Evolutionary conservation across 1,139 yeast species (phyloP).

Genomic region (Lodderomyces oxycetoniae): DNA sequence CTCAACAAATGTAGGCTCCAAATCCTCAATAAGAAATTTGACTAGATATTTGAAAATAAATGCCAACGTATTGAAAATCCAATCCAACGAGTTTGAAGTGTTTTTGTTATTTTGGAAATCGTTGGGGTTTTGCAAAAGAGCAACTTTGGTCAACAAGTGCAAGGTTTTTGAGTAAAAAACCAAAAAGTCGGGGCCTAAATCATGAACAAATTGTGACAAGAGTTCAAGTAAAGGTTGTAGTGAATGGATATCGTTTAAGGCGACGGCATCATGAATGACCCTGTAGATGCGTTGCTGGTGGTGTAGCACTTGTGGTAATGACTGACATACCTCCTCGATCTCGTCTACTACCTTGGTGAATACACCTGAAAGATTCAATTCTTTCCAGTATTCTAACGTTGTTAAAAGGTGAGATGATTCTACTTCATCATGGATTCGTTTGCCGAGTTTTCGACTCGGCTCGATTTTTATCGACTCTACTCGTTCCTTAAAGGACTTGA

Average conservation of each 20-base stretch:
- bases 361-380: constrained; percentile 71
- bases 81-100: constrained; percentile 70
- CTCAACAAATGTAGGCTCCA: constrained; percentile 62
- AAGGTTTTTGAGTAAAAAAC: constrained; percentile 58
- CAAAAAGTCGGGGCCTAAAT: constrained; percentile 87
- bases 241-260: constrained; percentile 60
- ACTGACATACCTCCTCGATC: constrained; percentile 53
- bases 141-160: constrained; percentile 45
- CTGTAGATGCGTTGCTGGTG: constrained; percentile 63
- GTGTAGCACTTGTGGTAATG: constrained; percentile 76
- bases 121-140: constrained; percentile 44
- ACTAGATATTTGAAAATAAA: constrained; percentile 85
- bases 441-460: constrained; percentile 62
- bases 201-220: constrained; percentile 83
- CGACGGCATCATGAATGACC: constrained; percentile 46
- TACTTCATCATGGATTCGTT: constrained; percentile 60
- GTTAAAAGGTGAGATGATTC: constrained; percentile 77
- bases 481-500: constrained; percentile 74
- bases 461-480: constrained; percentile 82
- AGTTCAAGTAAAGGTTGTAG: constrained; percentile 80
- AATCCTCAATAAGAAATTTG: constrained; percentile 54
- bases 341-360: constrained; percentile 62
- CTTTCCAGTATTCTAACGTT: constrained; percentile 82
- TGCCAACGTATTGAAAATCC: constrained; percentile 82
- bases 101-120: constrained; percentile 39